Conservation (phyloP, 2,329 filamentous ascomycete species). For the Botryosphaeria dothidea region DNA sequence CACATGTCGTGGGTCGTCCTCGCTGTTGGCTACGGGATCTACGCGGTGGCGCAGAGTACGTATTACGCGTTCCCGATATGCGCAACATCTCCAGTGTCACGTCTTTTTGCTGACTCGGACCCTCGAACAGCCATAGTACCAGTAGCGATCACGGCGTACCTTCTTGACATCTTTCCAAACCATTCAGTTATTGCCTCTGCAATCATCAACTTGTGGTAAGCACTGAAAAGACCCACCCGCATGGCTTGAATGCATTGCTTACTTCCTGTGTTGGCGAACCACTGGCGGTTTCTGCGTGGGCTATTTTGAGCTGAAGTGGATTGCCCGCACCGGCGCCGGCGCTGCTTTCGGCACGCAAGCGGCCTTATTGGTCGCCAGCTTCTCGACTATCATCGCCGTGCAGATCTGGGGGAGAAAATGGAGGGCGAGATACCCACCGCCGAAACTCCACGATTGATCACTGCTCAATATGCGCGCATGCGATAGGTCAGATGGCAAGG, state of each 20-base stretch:
- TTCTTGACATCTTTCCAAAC: conserved; percentile 34
- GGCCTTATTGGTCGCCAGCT: conserved; percentile 30
- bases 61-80: neutral
- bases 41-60: conserved; percentile 6
- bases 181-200: conserved; percentile 34
- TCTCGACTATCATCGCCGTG: conserved; percentile 3
- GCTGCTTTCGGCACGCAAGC: conserved; percentile 38
- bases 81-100: neutral
- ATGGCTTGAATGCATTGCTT: neutral
- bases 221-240: neutral
- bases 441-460: neutral
- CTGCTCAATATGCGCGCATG: neutral
- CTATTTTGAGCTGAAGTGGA: conserved; percentile 39
- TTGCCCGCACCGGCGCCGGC: conserved; percentile 30
- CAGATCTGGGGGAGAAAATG: neutral
- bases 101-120: neutral
- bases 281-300: conserved; percentile 35
- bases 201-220: conserved; percentile 31
- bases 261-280: conserved; percentile 25
- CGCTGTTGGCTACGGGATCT: conserved; percentile 35
- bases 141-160: conserved; percentile 34
- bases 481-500: neutral
- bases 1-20: conserved; percentile 33
- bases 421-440: conserved; percentile 2
- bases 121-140: neutral